A percentile compares a stretch with the other conserved stretches of the same genome.
These are phyloP conservation scores for Phytophthora aleatoria DNA, from an alignment of 352 stramenopile genomes.

Conservation along the genomic window DNA sequence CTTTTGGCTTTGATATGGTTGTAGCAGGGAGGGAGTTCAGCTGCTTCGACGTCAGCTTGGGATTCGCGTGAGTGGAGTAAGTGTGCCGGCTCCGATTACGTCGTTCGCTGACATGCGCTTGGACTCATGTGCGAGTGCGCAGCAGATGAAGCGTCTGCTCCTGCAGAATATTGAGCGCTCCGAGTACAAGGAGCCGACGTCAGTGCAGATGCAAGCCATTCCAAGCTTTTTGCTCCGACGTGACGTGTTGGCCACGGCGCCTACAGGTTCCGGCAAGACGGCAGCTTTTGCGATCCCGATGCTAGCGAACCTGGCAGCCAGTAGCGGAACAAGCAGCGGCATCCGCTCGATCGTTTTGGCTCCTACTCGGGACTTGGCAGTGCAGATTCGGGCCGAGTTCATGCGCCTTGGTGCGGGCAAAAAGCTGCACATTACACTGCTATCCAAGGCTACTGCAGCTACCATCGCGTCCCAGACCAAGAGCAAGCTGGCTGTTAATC, in stretches of 20 bases:
- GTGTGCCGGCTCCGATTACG: constrained; percentile 73
- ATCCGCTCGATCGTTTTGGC: constrained; percentile 95
- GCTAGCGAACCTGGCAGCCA: constrained; percentile 70
- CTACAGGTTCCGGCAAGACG: constrained; percentile 98
- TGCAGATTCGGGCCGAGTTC: constrained; percentile 97
- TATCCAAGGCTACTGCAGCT: constrained; percentile 93
- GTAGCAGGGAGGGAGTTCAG: constrained; percentile 52
- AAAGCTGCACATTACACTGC: constrained; percentile 88
- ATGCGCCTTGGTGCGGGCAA: constrained; percentile 86
- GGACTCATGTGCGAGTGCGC: constrained; percentile 41
- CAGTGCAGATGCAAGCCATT: constrained; percentile 99
- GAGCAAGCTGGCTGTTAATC: constrained; percentile 78
- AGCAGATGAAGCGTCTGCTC: constrained; percentile 70
- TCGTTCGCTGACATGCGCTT: constrained; percentile 77
- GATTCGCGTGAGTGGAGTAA: constrained; percentile 75
- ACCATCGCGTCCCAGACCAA: constrained; percentile 78
- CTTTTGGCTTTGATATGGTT: constrained; percentile 10
- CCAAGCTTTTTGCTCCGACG: constrained; percentile 86
- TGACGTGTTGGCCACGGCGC: constrained; percentile 96
- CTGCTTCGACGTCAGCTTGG: constrained; percentile 80
- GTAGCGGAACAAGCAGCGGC: constrained; percentile 41
- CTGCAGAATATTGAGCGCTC: constrained; percentile 86
- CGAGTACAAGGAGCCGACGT: constrained; percentile 98
- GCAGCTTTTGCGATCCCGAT: constrained; percentile 97
- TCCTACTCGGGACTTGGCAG: constrained; percentile 96